phyloP scores from a whole-genome alignment of 768 basidiomycete species.

The Kockovaella imperatae region DNA sequence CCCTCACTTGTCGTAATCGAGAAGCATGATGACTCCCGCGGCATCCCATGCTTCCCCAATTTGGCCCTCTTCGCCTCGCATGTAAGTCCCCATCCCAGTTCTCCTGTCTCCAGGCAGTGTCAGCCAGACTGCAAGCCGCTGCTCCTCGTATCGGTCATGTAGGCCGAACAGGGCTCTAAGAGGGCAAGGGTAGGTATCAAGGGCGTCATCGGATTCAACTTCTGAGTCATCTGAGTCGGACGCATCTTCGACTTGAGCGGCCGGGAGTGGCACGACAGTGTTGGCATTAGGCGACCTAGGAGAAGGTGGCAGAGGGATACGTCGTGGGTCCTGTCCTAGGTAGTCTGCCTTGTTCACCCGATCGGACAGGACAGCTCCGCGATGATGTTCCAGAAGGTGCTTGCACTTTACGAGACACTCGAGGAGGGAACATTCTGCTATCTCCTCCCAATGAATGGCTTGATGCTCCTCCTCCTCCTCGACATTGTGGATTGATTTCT shows the following conservation, averaged over 20 bases:
- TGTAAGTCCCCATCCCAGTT: constrained; percentile 23
- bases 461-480: not conserved
- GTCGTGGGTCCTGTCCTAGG: constrained; percentile 4
- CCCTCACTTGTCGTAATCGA: constrained; percentile 25
- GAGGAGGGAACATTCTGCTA: constrained; percentile 10
- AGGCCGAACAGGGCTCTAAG: constrained; percentile 26
- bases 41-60: constrained; percentile 29
- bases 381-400: constrained; percentile 3
- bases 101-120: constrained; percentile 11
- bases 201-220: not conserved
- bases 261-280: not conserved
- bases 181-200: constrained; percentile 13
- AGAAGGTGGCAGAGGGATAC: not conserved
- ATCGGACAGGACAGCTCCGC: constrained; percentile 1
- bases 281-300: not conserved
- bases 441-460: constrained; percentile 19
- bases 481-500: not conserved
- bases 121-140: constrained; percentile 31
- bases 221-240: constrained; percentile 2
- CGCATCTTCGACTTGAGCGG: not conserved
- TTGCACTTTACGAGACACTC: constrained; percentile 6
- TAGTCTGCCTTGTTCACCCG: constrained; percentile 12
- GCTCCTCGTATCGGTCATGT: constrained; percentile 36
- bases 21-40: constrained; percentile 20
- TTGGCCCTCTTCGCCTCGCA: constrained; percentile 22